Conservation (phyloP, 2,329 filamentous ascomycete species). For the Talaromyces sp. region DNA sequence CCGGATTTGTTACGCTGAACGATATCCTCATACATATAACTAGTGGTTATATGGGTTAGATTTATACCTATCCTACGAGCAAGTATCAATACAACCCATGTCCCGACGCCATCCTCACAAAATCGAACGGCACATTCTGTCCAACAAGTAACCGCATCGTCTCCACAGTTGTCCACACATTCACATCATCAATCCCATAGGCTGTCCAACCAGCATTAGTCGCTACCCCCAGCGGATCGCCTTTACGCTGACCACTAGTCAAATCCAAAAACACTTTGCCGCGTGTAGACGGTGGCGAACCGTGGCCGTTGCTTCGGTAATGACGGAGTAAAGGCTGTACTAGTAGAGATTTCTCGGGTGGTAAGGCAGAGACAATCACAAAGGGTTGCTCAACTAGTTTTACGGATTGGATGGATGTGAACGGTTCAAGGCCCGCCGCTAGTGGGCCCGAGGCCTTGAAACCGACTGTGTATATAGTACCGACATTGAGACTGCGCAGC, state of each 20-base stretch:
- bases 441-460: constrained; percentile 60
- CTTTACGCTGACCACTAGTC: constrained; percentile 62
- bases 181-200: constrained; percentile 73
- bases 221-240: constrained; percentile 65
- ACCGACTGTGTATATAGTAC: constrained; percentile 77
- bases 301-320: constrained; percentile 49
- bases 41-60: too few species aligned
- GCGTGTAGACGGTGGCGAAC: constrained; percentile 32
- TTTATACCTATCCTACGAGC: too few species aligned
- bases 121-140: constrained; percentile 83
- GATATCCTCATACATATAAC: too few species aligned
- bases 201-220: constrained; percentile 71
- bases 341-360: constrained; percentile 70
- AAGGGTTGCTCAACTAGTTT: constrained; percentile 75
- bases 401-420: constrained; percentile 69
- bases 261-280: constrained; percentile 76
- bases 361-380: constrained; percentile 72
- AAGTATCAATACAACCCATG: constrained; percentile 46
- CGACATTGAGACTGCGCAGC: constrained; percentile 67
- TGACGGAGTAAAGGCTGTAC: constrained; percentile 73
- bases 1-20: too few species aligned
- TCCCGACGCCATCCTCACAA: constrained; percentile 68
- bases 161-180: constrained; percentile 79
- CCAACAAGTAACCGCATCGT: constrained; percentile 72
- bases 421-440: constrained; percentile 60